Evolutionary conservation across 2,329 filamentous ascomycete species (phyloP).

Genomic region (Pseudonectria foliicola): DNA sequence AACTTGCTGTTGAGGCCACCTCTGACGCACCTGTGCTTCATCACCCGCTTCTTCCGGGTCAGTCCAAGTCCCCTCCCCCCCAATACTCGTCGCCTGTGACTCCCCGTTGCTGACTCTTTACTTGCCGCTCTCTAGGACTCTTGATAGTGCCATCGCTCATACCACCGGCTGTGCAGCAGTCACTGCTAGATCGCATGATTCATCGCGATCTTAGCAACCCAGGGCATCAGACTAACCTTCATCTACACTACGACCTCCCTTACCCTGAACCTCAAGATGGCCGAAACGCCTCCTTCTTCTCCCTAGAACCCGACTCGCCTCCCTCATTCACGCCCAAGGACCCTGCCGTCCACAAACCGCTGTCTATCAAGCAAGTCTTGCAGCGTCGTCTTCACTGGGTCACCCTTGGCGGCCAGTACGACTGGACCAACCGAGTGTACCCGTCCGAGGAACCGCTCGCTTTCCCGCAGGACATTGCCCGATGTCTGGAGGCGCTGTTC

Average conservation of each 20-base stretch:
- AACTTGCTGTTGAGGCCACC: conserved; percentile 24
- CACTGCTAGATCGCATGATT: conserved; percentile 65
- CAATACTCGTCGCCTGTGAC: too few species aligned
- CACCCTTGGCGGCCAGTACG: conserved; percentile 90
- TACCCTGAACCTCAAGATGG: conserved; percentile 37
- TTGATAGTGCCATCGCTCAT: conserved; percentile 70
- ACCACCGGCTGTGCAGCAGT: conserved; percentile 59
- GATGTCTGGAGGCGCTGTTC: conserved; percentile 63
- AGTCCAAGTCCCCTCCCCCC: too few species aligned
- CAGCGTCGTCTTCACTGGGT: conserved; percentile 84
- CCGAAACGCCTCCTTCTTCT: conserved; percentile 45
- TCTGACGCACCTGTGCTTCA: conserved; percentile 49
- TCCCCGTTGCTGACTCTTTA: too few species aligned
- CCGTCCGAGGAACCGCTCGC: conserved; percentile 58
- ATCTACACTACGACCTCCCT: conserved; percentile 67
- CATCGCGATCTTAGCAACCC: conserved; percentile 69
- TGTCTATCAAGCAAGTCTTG: conserved; percentile 63
- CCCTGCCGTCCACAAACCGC: conserved; percentile 63
- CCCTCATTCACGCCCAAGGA: conserved; percentile 62
- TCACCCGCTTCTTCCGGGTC: conserved; percentile 63
- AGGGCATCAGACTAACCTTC: conserved; percentile 80
- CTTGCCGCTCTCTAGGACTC: conserved; percentile 51
- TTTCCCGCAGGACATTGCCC: conserved; percentile 68
- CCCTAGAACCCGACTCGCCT: conserved; percentile 39
- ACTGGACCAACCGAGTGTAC: conserved; percentile 87